A percentile compares a stretch with the other conserved stretches of the same genome.
phyloP scores from a whole-genome alignment of 1,139 yeast genomes.

The Saccharomyces hybrid region DNA sequence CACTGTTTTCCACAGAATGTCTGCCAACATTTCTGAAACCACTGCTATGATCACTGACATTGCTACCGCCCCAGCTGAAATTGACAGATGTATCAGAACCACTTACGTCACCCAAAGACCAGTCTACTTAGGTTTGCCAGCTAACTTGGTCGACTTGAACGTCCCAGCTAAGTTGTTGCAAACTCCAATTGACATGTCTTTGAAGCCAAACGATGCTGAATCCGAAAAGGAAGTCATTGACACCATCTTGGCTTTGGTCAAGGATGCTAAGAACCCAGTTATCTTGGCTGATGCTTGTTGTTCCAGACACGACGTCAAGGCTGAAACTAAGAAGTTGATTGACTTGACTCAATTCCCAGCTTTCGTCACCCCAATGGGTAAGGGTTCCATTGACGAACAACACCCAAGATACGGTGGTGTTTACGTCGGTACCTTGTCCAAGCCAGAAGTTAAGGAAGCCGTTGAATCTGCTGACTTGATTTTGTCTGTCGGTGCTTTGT shows the following conservation, averaged over 20 bases:
- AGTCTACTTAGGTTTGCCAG: slow-evolving; percentile 76
- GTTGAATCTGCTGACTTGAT: slow-evolving; percentile 75
- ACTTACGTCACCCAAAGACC: slow-evolving; percentile 74
- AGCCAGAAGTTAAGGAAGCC: slow-evolving; percentile 66
- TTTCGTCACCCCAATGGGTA: slow-evolving; percentile 88
- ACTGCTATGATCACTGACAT: slow-evolving; percentile 57
- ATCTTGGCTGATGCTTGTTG: slow-evolving; percentile 86
- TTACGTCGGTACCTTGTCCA: slow-evolving; percentile 72
- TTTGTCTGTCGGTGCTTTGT: slow-evolving; percentile 70
- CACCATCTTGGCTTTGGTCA: slow-evolving; percentile 45
- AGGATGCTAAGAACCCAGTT: slow-evolving; percentile 57
- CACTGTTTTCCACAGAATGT: slow-evolving; percentile 70
- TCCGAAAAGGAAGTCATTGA: slow-evolving; percentile 69
- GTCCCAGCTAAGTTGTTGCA: slow-evolving; percentile 52
- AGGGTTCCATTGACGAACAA: slow-evolving; percentile 68
- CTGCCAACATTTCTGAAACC: slow-evolving; percentile 60
- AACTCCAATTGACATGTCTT: slow-evolving; percentile 56
- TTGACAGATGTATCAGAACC: slow-evolving; percentile 67
- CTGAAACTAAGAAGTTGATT: slow-evolving; percentile 56
- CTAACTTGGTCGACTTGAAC: slow-evolving; percentile 63
- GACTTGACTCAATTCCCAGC: slow-evolving; percentile 73
- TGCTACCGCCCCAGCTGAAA: slow-evolving; percentile 54
- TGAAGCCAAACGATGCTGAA: slow-evolving; percentile 57
- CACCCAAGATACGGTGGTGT: slow-evolving; percentile 79
- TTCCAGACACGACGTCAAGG: slow-evolving; percentile 61